Conservation (phyloP, 2,329 filamentous ascomycete genomes). For the Penicillium italicum region DNA sequence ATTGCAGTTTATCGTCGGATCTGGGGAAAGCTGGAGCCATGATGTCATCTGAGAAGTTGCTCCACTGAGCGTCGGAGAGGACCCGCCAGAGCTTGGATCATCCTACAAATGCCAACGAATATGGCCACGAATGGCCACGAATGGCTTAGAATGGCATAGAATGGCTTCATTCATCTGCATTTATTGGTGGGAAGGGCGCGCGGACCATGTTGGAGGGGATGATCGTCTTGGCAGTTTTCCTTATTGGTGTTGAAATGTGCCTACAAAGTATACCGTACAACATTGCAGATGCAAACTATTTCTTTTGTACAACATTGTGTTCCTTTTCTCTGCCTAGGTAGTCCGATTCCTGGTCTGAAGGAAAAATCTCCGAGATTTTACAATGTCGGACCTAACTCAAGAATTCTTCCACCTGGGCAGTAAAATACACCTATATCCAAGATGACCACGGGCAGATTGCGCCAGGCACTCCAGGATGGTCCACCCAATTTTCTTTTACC, state of each 20-base stretch:
- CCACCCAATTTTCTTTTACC: not conserved
- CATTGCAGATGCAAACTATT: not conserved
- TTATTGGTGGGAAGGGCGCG: not conserved
- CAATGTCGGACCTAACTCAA: not conserved
- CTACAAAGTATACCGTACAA: not conserved
- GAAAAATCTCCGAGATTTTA: not conserved
- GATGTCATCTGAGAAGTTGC: not conserved
- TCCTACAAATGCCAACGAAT: not conserved
- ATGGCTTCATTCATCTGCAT: not conserved
- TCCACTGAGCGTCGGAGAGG: not conserved
- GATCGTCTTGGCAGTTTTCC: not conserved
- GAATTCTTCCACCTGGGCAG: too few species aligned
- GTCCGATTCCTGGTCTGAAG: not conserved
- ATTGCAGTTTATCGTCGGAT: not conserved
- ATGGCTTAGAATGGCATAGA: not conserved
- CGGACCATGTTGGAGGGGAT: not conserved
- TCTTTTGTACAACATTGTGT: not conserved
- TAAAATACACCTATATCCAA: not conserved
- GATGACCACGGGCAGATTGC: not conserved
- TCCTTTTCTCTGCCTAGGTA: not conserved
- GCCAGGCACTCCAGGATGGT: not conserved
- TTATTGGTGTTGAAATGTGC: not conserved
- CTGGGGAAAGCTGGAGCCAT: conserved; percentile 4
- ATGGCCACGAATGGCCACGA: too few species aligned
- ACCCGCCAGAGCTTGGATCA: not conserved